Base-by-base conservation (phyloP, 2,329 filamentous ascomycete genomes). In the Boeremia exigua region DNA sequence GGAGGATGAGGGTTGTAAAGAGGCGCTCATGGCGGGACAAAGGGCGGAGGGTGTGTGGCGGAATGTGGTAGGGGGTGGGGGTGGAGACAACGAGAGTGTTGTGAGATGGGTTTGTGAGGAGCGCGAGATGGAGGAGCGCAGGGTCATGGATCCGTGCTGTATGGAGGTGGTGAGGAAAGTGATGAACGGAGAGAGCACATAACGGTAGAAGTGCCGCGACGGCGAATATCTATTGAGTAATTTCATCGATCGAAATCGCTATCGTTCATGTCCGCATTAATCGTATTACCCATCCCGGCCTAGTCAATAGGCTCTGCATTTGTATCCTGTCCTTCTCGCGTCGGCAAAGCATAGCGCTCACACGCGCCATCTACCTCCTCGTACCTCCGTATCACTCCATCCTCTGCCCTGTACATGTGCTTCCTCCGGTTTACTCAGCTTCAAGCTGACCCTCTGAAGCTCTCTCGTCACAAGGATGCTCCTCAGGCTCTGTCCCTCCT, bases 381-480 rank as follows among this genome's bases (percentile, higher is more conserved):
- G 47, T 4, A 67, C 57, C 28, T 66, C 61, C 8, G 59, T 61
- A 9, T 48, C 44, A 45, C 58, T 67, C 66, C 66, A 68, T 1
- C 53, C 60, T 32, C 56, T 53, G 32, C 50, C 61, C 6, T 58
- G 42, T 1, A 55, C 44, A 54, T 63, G 48, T 9, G 58, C 50
- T 19, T 59, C 52, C 14, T 58, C 61, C 2, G 63, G 63, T 9
- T 40, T 61, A 23, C 28, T 51, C 52, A 68, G 42, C 25, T 53
- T 61, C 34, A 69, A 27, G 43, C 66, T 69, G 23, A 53, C 56
- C 6, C 66, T 58, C 34, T 60, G 60, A 17, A 69, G 17, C 34
- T 69, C 66, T 14, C 54, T 64, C 4, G 66, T 69, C 1, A 69
- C 66, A 0, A 68, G 7, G 4, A 69, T 68, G 3, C 62, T 68